Evolutionary conservation across 1,284 basidiomycete species (phyloP).

Genomic region (Laetiporus sulphureus): DNA sequence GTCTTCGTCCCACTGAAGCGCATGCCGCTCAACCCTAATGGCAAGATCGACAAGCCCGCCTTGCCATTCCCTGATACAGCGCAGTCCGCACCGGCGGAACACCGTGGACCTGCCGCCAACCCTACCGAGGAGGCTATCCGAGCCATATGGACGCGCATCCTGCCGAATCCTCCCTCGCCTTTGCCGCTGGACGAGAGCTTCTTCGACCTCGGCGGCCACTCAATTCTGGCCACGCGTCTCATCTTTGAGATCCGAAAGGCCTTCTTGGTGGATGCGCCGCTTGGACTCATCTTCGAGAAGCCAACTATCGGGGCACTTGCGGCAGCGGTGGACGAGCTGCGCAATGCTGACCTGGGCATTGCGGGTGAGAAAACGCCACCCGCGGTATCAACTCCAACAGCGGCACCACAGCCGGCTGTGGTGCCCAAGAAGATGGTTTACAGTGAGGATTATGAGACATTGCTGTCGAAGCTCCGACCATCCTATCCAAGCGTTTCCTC

Average conservation of each 20-base stretch:
- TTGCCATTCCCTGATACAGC: slow-evolving; percentile 98
- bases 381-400: slow-evolving; percentile 4
- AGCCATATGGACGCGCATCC: slow-evolving; percentile 77
- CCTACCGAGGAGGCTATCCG: slow-evolving; percentile 80
- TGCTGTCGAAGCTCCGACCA: slow-evolving; percentile 53
- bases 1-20: slow-evolving; percentile 93
- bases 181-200: slow-evolving; percentile 93
- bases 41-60: slow-evolving; percentile 98
- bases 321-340: slow-evolving; percentile 69
- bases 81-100: slow-evolving; percentile 44
- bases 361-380: slow-evolving; percentile 33
- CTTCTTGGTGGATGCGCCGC: slow-evolving; percentile 88
- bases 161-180: slow-evolving; percentile 75
- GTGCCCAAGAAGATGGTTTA: slow-evolving; percentile 49
- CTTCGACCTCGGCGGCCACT: slow-evolving; percentile 98
- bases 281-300: slow-evolving; percentile 90
- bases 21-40: slow-evolving; percentile 98
- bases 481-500: slow-evolving; percentile 53
- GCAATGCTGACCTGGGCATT: slow-evolving; percentile 80
- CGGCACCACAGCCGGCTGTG: slow-evolving; percentile 13
- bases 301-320: slow-evolving; percentile 87
- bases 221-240: slow-evolving; percentile 93
- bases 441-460: slow-evolving; percentile 69
- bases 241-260: slow-evolving; percentile 95
- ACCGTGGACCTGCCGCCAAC: slow-evolving; percentile 34